A percentile compares a stretch with the other conserved stretches of the same genome.
Evolutionary conservation across 805 yeast species (phyloP).

Genomic region (Cyberlindnera japonica): DNA sequence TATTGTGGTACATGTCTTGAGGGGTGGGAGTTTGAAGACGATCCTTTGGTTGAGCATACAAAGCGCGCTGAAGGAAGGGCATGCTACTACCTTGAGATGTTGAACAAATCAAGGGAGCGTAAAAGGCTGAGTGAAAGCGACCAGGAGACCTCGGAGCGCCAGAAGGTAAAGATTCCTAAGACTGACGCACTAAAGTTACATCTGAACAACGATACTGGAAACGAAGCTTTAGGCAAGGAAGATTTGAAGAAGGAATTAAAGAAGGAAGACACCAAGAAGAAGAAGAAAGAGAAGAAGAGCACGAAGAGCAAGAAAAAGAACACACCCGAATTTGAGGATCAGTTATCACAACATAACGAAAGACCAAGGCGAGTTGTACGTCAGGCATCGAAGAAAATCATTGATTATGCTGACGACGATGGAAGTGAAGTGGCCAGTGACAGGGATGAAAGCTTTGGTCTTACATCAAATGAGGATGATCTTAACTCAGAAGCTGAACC

Average conservation of each 20-base stretch:
- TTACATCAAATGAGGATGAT: constrained; percentile 21
- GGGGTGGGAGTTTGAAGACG: constrained; percentile 70
- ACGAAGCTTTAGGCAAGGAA: too few species aligned
- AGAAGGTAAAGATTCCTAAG: constrained; percentile 6
- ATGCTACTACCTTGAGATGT: constrained; percentile 33
- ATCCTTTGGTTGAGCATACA: constrained; percentile 58
- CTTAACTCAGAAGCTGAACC: constrained; percentile 20
- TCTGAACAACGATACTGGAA: too few species aligned
- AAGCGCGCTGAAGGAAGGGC: constrained; percentile 33
- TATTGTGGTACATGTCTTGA: constrained; percentile 61
- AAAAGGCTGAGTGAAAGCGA: constrained; percentile 3
- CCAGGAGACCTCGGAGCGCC: neutral
- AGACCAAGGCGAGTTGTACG: constrained; percentile 17
- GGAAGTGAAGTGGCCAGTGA: neutral
- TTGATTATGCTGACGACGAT: constrained; percentile 4
- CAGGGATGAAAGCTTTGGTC: constrained; percentile 23
- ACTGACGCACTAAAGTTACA: too few species aligned
- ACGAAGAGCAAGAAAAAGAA: constrained; percentile 4
- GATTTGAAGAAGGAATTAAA: neutral
- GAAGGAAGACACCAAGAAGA: neutral
- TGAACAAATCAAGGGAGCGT: neutral
- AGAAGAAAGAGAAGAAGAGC: neutral
- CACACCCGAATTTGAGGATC: neutral
- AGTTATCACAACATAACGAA: neutral
- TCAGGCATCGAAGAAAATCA: constrained; percentile 10